Evolutionary conservation across 2,329 filamentous ascomycete genomes (phyloP).

Genomic region (Diaporthe vaccinii): DNA sequence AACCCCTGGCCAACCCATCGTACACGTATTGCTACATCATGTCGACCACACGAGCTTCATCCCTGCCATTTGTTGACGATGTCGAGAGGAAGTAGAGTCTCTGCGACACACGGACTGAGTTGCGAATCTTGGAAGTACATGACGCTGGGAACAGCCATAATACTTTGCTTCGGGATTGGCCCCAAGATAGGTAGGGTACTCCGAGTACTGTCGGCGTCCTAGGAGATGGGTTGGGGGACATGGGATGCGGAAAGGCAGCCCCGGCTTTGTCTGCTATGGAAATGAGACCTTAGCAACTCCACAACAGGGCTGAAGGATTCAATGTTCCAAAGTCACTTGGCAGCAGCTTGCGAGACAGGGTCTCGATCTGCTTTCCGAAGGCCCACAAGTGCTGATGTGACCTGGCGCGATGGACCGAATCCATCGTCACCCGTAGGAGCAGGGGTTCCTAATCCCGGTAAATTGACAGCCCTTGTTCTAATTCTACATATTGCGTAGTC

Average conservation of each 20-base stretch:
- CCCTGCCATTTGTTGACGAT: background rate
- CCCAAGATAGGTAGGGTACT: background rate
- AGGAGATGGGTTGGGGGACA: constrained; percentile 3
- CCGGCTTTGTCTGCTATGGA: background rate
- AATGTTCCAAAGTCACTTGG: background rate
- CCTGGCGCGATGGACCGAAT: constrained; percentile 2
- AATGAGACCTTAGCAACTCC: constrained; percentile 5
- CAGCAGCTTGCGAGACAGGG: constrained; percentile 9
- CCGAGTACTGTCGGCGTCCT: background rate
- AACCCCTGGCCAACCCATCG: background rate
- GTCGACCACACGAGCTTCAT: background rate
- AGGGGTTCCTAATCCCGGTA: background rate
- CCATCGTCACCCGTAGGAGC: constrained; percentile 18
- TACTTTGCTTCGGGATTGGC: background rate
- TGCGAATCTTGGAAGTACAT: background rate
- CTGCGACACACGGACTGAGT: background rate
- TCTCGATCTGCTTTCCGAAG: constrained; percentile 13
- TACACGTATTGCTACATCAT: constrained; percentile 3
- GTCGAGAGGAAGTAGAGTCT: background rate
- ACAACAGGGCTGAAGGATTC: constrained; percentile 30
- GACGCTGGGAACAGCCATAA: background rate
- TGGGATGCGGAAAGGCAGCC: background rate
- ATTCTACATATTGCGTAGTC: background rate
- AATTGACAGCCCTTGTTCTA: background rate
- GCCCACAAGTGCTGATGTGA: constrained; percentile 24